phyloP scores from a whole-genome alignment of 768 basidiomycete species.

The Pleurotus tuber-regium region DNA sequence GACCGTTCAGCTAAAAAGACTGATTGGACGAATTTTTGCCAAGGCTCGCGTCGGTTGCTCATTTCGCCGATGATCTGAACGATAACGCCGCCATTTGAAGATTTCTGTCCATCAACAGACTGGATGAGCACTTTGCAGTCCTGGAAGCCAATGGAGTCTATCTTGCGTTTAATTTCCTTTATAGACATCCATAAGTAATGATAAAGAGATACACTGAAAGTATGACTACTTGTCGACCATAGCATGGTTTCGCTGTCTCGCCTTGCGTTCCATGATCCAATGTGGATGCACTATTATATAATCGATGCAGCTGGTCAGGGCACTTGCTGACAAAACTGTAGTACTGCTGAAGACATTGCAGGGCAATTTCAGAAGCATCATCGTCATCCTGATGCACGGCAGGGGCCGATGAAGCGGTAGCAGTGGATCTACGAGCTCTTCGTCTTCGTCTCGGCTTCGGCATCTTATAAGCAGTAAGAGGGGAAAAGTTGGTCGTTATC shows the following conservation, averaged over 20 bases:
- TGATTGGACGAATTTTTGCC: conserved; percentile 99
- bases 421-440: no score
- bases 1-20: conserved; percentile 99
- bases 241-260: conserved; percentile 86
- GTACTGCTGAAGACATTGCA: conserved; percentile 99
- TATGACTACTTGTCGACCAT: conserved; percentile 81
- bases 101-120: conserved; percentile 96
- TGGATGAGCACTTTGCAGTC: conserved; percentile 99
- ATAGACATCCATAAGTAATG: not conserved
- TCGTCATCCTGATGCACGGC: conserved; percentile 60
- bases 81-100: conserved; percentile 93
- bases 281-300: conserved; percentile 97
- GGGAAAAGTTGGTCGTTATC: no score
- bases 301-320: conserved; percentile 94
- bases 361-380: conserved; percentile 95
- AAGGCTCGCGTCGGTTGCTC: conserved; percentile 87
- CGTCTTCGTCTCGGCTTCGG: no score
- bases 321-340: conserved; percentile 99
- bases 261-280: conserved; percentile 98
- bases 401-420: conserved; percentile 34
- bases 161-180: conserved; percentile 96
- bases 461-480: no score
- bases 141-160: conserved; percentile 89
- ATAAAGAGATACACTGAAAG: conserved; percentile 3
- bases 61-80: conserved; percentile 99